Evolutionary conservation across 768 basidiomycete genomes (phyloP).

Genomic region (Favolaschia claudopus): DNA sequence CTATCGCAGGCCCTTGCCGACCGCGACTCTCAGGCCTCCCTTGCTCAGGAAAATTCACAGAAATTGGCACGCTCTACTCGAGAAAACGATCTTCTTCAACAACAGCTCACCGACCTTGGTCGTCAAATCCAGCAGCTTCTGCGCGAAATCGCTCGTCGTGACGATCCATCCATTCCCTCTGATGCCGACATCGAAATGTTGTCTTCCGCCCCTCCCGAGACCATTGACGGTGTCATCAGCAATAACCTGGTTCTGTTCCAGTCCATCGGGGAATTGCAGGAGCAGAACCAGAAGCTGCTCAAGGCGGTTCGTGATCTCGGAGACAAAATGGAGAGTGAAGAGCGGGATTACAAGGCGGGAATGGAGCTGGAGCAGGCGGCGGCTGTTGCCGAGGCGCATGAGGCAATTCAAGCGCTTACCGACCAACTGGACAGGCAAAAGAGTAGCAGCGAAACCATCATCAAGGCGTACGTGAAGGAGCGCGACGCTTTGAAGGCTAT

Average conservation of each 20-base stretch:
- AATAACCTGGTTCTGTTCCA: slow-evolving; percentile 89
- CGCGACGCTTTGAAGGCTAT: slow-evolving; percentile 84
- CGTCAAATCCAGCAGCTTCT: slow-evolving; percentile 84
- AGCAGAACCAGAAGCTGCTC: slow-evolving; percentile 90
- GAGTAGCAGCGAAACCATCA: slow-evolving; percentile 69
- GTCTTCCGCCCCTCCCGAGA: slow-evolving; percentile 51
- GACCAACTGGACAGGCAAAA: slow-evolving; percentile 82
- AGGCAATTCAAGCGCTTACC: slow-evolving; percentile 81
- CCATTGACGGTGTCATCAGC: slow-evolving; percentile 84
- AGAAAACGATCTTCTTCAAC: slow-evolving; percentile 74
- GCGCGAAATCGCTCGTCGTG: slow-evolving; percentile 80
- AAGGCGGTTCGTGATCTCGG: slow-evolving; percentile 86
- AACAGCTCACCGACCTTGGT: slow-evolving; percentile 83
- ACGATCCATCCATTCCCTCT: slow-evolving; percentile 82
- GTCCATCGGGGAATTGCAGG: slow-evolving; percentile 81
- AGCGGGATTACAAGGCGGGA: slow-evolving; percentile 73
- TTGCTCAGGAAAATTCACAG: slow-evolving; percentile 67
- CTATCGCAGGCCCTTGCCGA: slow-evolving; percentile 78
- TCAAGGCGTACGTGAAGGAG: slow-evolving; percentile 87
- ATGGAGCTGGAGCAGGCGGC: slow-evolving; percentile 80
- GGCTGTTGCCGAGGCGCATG: slow-evolving; percentile 88
- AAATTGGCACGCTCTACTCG: slow-evolving; percentile 63
- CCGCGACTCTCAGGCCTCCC: slow-evolving; percentile 67
- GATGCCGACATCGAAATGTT: slow-evolving; percentile 66
- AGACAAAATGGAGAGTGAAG: slow-evolving; percentile 83